Evolutionary conservation across 2,329 filamentous ascomycete genomes (phyloP), one percentile per base, ranked within the genome.

Genomic region (Alternaria sp.): DNA sequence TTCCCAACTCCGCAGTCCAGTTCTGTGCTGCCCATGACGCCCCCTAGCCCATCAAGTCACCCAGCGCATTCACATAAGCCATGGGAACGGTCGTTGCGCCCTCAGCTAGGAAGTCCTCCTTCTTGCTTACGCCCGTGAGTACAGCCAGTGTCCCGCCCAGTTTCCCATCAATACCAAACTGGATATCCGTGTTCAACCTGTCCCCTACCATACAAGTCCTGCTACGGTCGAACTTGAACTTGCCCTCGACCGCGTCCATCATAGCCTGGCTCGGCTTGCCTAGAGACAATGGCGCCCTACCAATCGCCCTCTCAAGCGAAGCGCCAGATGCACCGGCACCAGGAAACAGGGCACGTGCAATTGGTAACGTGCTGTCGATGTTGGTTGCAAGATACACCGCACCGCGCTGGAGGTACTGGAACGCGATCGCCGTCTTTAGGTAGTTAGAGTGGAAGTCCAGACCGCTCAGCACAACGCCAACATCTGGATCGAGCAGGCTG

Each of bases 221-320:
- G 60, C 84, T 86, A 36, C 93, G 86, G 76, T 98, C 89, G 53
- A 99, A 90, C 67, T 90, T 85, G 78, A 98, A 97, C 79, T 96
- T 97, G 58, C 94, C 94, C 82, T 98, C 94, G 56, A 99, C 90
- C 3, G 95, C 93, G 77, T 98, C 94, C 94, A 99, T 97, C 95
- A 99, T 99, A 4, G 94, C 94, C 81, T 97, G 93, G 75, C 92
- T 97, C 3, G 95, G 95, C 81, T 99, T 99, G 0, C 95, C 95
- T 39, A 98, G 81, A 3, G 91, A 88, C 31, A 92, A 79, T 0
- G 95, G 94, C 70, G 90, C 83, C 74, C 86, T 80, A 3, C 84
- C 84, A 17, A 79, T 80, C 4, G 81, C 80, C 63, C 90, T 90
- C 53, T 89, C 83, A 59, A 99, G 80, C 2, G 93, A 92, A 26